Evolutionary conservation across 768 basidiomycete genomes (phyloP).

Genomic region (Postia placenta): DNA sequence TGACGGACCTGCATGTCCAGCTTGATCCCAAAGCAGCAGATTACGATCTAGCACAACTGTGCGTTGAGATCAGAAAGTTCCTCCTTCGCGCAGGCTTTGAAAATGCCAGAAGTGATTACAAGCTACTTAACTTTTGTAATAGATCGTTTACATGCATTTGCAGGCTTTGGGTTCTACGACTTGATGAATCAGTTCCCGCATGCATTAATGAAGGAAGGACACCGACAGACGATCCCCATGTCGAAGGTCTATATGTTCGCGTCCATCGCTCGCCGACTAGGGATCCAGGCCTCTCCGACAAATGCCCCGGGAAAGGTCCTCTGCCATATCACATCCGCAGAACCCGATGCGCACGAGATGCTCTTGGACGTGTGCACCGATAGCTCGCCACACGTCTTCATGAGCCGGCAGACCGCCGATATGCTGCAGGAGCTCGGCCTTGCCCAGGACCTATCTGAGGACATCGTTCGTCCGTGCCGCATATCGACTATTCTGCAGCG

Average conservation of each 20-base stretch:
- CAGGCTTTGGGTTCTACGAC: constrained; percentile 34
- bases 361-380: constrained; percentile 38
- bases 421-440: constrained; percentile 12
- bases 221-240: constrained; percentile 47
- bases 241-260: constrained; percentile 56
- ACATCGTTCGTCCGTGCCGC: constrained; percentile 14
- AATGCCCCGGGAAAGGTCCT: constrained; percentile 54
- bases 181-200: constrained; percentile 57
- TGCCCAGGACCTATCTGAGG: background rate
- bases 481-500: constrained; percentile 6
- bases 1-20: constrained; percentile 24
- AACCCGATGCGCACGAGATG: constrained; percentile 29
- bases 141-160: constrained; percentile 17
- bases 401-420: constrained; percentile 4
- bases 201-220: constrained; percentile 37
- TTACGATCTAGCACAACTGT: constrained; percentile 30
- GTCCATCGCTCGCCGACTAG: constrained; percentile 44
- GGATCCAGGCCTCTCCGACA: constrained; percentile 45
- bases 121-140: constrained; percentile 2
- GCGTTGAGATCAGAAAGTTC: constrained; percentile 41
- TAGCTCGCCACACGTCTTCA: constrained; percentile 11
- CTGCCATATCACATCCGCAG: constrained; percentile 38
- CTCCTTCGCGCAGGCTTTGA: constrained; percentile 45
- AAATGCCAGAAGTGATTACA: constrained; percentile 33
- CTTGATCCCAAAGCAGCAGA: constrained; percentile 25